A percentile compares a stretch with the other conserved stretches of the same genome.
These are phyloP conservation scores for Spirogloea muscicola DNA, from an alignment of 139 green algal genomes.

Conservation along the genomic window DNA sequence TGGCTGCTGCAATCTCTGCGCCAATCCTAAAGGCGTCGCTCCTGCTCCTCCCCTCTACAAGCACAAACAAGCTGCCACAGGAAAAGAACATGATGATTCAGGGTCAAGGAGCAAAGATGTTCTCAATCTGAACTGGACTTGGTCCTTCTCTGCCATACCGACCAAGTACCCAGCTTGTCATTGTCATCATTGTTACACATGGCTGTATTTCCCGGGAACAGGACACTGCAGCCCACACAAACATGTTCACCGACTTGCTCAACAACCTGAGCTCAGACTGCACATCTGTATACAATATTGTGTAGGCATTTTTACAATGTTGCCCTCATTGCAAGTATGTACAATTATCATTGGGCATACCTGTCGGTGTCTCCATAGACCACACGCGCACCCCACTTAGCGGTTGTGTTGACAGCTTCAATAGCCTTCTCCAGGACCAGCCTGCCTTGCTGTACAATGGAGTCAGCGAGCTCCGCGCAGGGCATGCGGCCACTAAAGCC, in stretches of 20 bases:
- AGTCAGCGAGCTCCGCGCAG: conserved; percentile 90
- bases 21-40: conserved; percentile 79
- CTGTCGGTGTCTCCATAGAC: conserved; percentile 58
- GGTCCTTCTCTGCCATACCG: too few relatives aligned
- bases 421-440: conserved; percentile 89
- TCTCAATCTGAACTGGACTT: too few relatives aligned
- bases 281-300: too few relatives aligned
- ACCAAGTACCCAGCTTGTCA: too few relatives aligned
- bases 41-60: conserved; percentile 63
- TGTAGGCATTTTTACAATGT: too few relatives aligned
- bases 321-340: too few relatives aligned
- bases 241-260: too few relatives aligned
- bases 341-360: too few relatives aligned
- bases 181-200: neutral
- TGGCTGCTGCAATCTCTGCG: conserved; percentile 74
- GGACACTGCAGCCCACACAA: neutral
- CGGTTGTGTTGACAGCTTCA: conserved; percentile 62
- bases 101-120: too few relatives aligned
- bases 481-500: conserved; percentile 88
- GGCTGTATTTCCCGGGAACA: neutral
- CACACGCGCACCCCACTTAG: conserved; percentile 61
- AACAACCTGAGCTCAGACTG: too few relatives aligned
- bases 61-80: conserved; percentile 80
- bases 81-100: too few relatives aligned
- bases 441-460: conserved; percentile 81